Evolutionary conservation across 495 filamentous ascomycete species (phyloP), one percentile per base, ranked within the genome.

Genomic region (Aspergillus avenaceus): DNA sequence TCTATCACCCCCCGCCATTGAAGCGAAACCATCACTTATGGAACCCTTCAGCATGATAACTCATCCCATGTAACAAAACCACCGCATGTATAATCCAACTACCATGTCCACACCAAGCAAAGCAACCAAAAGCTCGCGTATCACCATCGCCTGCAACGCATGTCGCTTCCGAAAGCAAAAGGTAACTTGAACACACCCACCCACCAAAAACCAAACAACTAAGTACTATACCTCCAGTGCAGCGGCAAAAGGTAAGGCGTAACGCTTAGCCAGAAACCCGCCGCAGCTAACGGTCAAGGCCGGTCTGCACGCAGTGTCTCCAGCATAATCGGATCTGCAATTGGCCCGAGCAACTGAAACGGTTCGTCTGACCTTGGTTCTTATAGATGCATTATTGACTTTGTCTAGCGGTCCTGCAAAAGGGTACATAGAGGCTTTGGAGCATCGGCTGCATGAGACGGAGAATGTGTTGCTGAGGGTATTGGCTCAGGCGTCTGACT

Each of bases 161-260:
- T 73, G 70, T 47, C 66, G 70, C 1, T 61, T 63, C 2, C 59
- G 63, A 21, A 73, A 73, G 45, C 70, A 71, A 43, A 71, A 70
- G 62, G 69, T 69, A 47, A 29, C 57, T 11, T 9, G n/a, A 14
- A 8, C 4, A 13, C 3, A 23, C 29, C 37, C 29, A 19, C 24
- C 13, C 37, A 31, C 27, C 28, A 6, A 13, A 23, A 41, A 44
- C 29, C 13, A 14, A 41, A 34, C 42, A 54, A 50, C 48, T 16
- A 38, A n/a, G 8, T 19, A 24, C 40, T 50, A 9, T 47, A 27
- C 5, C 4, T 59, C 8, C 49, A 73, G 70, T 71, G 70, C 41
- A 68, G 64, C 51, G 69, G 69, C 27, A 58, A 63, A 34, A 66
- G 62, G 69, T 72, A 52, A 55, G 58, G 44, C 24, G 4, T 11